A percentile compares a stretch with the other conserved stretches of the same genome.
These are phyloP conservation scores for Hyphodiscus hymeniophilus DNA, from an alignment of 495 filamentous ascomycete species.

Conservation along the genomic window DNA sequence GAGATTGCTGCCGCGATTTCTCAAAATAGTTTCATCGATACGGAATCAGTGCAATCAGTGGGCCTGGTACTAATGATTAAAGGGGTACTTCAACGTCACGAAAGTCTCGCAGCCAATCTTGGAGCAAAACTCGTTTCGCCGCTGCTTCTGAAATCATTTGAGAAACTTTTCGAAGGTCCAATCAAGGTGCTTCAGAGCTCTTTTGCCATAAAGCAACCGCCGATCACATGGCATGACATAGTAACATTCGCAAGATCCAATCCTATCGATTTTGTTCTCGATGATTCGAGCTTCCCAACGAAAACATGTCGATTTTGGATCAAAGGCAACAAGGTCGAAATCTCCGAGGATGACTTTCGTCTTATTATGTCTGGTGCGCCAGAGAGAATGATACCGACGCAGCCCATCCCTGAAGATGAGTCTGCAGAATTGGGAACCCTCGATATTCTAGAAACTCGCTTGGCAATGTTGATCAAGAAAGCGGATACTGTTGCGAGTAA, in stretches of 20 bases:
- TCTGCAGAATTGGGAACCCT: conserved; percentile 75
- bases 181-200: conserved; percentile 50
- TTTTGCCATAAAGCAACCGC: conserved; percentile 47
- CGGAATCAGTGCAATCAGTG: too few relatives aligned
- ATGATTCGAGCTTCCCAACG: conserved; percentile 55
- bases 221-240: conserved; percentile 73
- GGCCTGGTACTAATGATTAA: background rate
- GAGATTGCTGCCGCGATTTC: too few relatives aligned
- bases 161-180: conserved; percentile 74
- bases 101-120: conserved; percentile 77
- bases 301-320: conserved; percentile 73
- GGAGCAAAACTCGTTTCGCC: conserved; percentile 77
- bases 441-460: conserved; percentile 71
- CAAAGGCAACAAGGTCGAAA: conserved; percentile 74
- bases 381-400: conserved; percentile 74
- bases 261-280: conserved; percentile 69
- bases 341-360: conserved; percentile 79
- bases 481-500: conserved; percentile 73
- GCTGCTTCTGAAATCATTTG: conserved; percentile 76
- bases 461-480: conserved; percentile 65
- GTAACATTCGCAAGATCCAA: conserved; percentile 76
- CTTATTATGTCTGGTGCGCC: conserved; percentile 73
- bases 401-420: conserved; percentile 79
- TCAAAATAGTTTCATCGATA: too few relatives aligned
- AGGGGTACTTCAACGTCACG: conserved; percentile 73